A percentile compares a stretch with the other conserved stretches of the same genome.
Evolutionary conservation across 495 filamentous ascomycete genomes (phyloP).

Genomic region (Aspergillus coremiiformis): DNA sequence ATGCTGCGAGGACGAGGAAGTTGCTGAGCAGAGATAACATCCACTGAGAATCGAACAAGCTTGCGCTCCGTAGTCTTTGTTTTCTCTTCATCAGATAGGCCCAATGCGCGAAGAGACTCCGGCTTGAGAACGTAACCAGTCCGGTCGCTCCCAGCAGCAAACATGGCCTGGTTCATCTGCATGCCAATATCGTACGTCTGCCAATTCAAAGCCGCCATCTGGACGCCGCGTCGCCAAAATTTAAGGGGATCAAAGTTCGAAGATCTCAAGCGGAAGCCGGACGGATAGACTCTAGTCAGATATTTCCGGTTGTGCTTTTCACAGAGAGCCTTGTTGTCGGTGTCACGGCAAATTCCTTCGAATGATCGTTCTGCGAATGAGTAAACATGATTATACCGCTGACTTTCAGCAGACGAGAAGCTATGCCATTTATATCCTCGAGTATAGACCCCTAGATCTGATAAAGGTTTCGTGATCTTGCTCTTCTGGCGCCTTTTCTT

Average conservation of each 20-base stretch:
- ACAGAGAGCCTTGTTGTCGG: constrained; percentile 63
- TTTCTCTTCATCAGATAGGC: constrained; percentile 34
- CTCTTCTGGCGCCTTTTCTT: constrained; percentile 59
- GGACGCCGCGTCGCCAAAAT: constrained; percentile 91
- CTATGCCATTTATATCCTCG: constrained; percentile 76
- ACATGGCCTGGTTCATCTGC: constrained; percentile 98
- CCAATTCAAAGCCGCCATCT: constrained; percentile 97
- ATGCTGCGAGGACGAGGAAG: constrained; percentile 73
- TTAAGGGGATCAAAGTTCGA: constrained; percentile 87
- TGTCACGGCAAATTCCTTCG: constrained; percentile 62
- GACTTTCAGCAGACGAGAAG: constrained; percentile 68
- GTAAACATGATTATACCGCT: constrained; percentile 83
- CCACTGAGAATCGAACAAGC: constrained; percentile 72
- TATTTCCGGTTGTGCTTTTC: constrained; percentile 85
- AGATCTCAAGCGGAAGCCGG: constrained; percentile 67
- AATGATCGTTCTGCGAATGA: constrained; percentile 87
- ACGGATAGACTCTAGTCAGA: constrained; percentile 90
- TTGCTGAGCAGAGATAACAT: constrained; percentile 89
- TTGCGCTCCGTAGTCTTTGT: constrained; percentile 52
- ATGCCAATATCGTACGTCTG: constrained; percentile 93
- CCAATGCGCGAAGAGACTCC: constrained; percentile 62
- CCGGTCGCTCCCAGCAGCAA: constrained; percentile 79
- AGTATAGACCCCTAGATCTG: constrained; percentile 82
- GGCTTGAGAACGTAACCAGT: constrained; percentile 94
- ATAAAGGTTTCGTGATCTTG: constrained; percentile 79